A percentile compares a stretch with the other conserved stretches of the same genome.
phyloP scores from a whole-genome alignment of 345 rosid genomes.

The Euphorbia tirucalli region DNA sequence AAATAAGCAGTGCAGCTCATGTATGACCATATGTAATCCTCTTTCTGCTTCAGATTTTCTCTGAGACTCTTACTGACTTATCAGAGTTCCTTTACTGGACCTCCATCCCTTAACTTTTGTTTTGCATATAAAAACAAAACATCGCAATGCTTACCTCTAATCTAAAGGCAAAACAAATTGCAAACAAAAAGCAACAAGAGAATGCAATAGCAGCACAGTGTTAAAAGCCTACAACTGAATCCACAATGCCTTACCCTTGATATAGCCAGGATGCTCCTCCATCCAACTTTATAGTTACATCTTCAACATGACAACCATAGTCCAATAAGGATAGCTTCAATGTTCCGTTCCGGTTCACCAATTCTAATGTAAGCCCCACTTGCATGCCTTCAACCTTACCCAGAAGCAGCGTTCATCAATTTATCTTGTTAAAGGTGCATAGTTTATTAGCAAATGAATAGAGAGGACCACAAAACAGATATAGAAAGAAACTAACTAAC shows the following conservation, averaged over 20 bases:
- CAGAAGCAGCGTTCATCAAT: slow-evolving; percentile 51
- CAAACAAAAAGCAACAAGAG: slow-evolving; percentile 5
- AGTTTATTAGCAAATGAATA: slow-evolving; percentile 29
- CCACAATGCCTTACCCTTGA: slow-evolving; percentile 63
- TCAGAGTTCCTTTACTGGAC: not conserved
- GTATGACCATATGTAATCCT: not conserved
- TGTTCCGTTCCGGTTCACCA: slow-evolving; percentile 71
- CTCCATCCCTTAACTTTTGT: not conserved
- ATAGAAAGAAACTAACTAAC: not conserved
- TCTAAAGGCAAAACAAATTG: not conserved
- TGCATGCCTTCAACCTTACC: slow-evolving; percentile 98
- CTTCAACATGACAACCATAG: slow-evolving; percentile 76
- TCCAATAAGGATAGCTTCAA: slow-evolving; percentile 66
- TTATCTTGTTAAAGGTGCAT: slow-evolving; percentile 38
- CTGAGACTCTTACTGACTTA: not conserved
- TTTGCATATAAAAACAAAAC: not conserved
- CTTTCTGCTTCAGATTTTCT: not conserved
- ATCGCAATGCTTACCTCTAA: not conserved
- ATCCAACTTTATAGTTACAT: slow-evolving; percentile 63
- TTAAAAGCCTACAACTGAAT: not conserved
- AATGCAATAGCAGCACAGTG: not conserved
- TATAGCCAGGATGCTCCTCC: slow-evolving; percentile 99
- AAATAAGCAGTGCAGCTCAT: not conserved
- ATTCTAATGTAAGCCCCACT: slow-evolving; percentile 78
- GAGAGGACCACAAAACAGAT: not conserved